phyloP scores from a whole-genome alignment of 306 rosid genomes.

The Fagus sylvatica region DNA sequence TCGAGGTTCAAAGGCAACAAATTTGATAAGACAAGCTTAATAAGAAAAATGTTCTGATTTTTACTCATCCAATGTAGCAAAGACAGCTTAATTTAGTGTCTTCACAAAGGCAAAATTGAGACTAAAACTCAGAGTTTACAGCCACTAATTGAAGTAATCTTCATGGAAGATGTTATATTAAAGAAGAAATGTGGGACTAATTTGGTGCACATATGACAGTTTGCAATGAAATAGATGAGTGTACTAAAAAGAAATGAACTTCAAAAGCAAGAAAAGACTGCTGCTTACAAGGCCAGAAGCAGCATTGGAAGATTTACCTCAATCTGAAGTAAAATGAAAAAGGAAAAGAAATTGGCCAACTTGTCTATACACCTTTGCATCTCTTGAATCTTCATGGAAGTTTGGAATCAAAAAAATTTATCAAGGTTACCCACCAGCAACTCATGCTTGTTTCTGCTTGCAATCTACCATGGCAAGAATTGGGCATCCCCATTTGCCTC shows the following conservation, averaged over 20 bases:
- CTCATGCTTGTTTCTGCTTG: conserved; percentile 27
- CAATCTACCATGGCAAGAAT: conserved; percentile 40
- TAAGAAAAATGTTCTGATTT: neutral
- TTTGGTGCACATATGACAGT: neutral
- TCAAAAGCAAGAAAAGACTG: conserved; percentile 20
- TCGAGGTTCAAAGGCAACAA: neutral
- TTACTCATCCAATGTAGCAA: neutral
- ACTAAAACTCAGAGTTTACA: neutral
- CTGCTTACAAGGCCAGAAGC: conserved; percentile 30
- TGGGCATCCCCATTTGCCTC: conserved; percentile 36
- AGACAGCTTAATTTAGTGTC: neutral
- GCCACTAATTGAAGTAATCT: neutral
- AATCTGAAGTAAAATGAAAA: conserved; percentile 28
- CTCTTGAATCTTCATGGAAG: conserved; percentile 27
- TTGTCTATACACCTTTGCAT: conserved; percentile 48
- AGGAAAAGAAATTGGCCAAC: conserved; percentile 30
- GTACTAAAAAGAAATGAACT: conserved; percentile 16
- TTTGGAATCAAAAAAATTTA: conserved; percentile 19
- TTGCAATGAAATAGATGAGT: neutral
- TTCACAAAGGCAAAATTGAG: neutral
- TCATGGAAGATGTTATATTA: neutral
- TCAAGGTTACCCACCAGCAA: conserved; percentile 33
- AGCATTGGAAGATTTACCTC: conserved; percentile 36
- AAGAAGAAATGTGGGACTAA: neutral
- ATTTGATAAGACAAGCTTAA: neutral